Conservation (phyloP, 495 filamentous ascomycete genomes). For the Aspergillus asperescens region DNA sequence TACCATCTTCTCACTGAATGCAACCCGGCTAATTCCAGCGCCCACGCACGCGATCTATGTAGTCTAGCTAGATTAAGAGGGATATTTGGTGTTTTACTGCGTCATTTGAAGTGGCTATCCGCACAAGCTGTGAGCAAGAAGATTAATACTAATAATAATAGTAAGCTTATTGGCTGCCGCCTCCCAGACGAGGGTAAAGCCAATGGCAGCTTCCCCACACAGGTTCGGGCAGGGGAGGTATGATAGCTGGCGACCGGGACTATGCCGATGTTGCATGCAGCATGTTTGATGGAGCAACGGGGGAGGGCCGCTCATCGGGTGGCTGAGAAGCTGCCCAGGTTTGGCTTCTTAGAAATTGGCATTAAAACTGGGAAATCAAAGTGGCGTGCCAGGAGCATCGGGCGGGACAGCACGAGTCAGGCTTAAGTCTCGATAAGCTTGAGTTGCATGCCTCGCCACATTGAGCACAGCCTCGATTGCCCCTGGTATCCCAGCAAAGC, state of each 20-base stretch:
- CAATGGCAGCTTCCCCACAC: background rate
- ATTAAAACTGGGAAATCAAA: no score
- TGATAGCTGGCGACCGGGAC: background rate
- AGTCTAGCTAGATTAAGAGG: no score
- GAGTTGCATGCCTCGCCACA: background rate
- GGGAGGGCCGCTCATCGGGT: no score
- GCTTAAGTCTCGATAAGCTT: no score
- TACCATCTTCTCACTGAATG: slow-evolving; percentile 29
- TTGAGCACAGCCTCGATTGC: background rate
- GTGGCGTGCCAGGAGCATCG: no score
- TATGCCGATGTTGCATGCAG: background rate
- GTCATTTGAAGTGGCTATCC: background rate
- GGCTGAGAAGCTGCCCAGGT: no score
- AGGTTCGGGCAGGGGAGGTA: background rate
- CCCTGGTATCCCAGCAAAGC: background rate
- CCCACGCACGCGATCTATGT: slow-evolving; percentile 28
- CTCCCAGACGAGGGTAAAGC: background rate
- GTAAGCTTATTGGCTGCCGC: background rate
- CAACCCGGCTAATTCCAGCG: slow-evolving; percentile 20
- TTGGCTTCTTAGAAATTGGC: no score
- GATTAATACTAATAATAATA: no score
- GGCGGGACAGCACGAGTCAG: no score
- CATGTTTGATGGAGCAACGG: no score
- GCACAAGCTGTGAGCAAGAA: background rate
- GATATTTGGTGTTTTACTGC: background rate